Percentiles rank a stretch among this genome's conserved stretches.
These are phyloP conservation scores for Termitomyces sp. DNA, from an alignment of 768 basidiomycete genomes.

Conservation along the genomic window DNA sequence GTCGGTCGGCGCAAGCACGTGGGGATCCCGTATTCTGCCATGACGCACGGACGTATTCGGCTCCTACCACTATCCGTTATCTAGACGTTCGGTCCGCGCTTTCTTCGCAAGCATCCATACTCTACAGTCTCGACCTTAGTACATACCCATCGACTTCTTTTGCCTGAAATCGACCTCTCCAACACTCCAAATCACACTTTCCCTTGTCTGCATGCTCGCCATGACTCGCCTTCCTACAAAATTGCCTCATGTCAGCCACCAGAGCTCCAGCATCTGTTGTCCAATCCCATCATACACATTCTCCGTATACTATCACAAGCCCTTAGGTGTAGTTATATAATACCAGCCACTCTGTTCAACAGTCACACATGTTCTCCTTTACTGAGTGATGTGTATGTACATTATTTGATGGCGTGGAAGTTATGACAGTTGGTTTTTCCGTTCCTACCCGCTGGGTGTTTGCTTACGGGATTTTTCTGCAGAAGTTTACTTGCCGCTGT, in stretches of 20 bases:
- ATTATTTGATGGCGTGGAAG: neutral
- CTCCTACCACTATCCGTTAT: conserved; percentile 16
- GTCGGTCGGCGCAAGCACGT: conserved; percentile 6
- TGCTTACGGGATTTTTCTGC: neutral
- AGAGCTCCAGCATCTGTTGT: conserved; percentile 13
- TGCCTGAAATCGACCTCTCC: conserved; percentile 11
- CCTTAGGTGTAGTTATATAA: conserved; percentile 22
- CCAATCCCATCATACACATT: conserved; percentile 6
- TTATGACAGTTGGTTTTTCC: neutral
- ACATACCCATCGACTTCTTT: conserved; percentile 18
- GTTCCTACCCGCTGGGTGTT: neutral
- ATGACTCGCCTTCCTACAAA: conserved; percentile 9
- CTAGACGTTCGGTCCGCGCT: conserved; percentile 23
- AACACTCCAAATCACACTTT: conserved; percentile 10
- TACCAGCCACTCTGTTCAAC: conserved; percentile 13
- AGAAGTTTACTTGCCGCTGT: neutral
- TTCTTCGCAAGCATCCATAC: conserved; percentile 25
- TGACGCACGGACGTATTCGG: conserved; percentile 16
- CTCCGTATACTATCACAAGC: conserved; percentile 16
- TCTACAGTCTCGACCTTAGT: conserved; percentile 22
- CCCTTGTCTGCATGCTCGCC: neutral
- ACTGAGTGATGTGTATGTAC: neutral
- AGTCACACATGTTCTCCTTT: conserved; percentile 6
- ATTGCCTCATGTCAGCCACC: conserved; percentile 15
- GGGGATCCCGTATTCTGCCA: conserved; percentile 1